Evolutionary conservation across 163 green algal genomes (phyloP).

Genomic region (Scenedesmus sp.): DNA sequence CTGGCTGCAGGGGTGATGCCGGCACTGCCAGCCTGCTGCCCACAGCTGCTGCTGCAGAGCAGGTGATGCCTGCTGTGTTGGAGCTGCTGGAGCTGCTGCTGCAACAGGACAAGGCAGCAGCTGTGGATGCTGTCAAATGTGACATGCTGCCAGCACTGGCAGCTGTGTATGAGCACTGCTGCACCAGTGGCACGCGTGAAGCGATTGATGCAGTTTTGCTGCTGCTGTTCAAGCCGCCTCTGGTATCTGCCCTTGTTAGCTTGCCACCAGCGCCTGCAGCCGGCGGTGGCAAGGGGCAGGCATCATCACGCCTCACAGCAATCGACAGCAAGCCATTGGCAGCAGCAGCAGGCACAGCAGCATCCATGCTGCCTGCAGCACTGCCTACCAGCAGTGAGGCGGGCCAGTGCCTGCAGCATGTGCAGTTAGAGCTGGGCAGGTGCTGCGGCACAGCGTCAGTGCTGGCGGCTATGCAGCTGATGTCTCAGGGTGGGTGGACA

Average conservation of each 20-base stretch:
- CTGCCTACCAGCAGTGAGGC: neutral
- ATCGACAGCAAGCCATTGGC: neutral
- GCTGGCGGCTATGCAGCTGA: neutral
- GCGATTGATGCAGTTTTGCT: neutral
- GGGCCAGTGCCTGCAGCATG: neutral
- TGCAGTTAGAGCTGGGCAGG: neutral
- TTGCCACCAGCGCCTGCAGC: neutral
- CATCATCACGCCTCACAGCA: neutral
- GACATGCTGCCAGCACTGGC: neutral
- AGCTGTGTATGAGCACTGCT: neutral
- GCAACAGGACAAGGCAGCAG: neutral
- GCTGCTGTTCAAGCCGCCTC: neutral
- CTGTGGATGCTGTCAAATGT: neutral
- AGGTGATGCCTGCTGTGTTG: neutral
- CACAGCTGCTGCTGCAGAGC: neutral
- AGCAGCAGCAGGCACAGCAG: neutral
- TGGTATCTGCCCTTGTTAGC: neutral
- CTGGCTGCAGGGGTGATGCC: conserved; percentile 13
- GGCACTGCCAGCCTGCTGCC: conserved; percentile 18
- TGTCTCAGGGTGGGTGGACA: neutral
- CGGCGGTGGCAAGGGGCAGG: neutral
- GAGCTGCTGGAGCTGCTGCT: neutral
- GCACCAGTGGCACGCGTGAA: neutral
- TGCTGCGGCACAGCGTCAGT: neutral
- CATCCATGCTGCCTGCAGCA: neutral